Base-by-base conservation (phyloP, 2,329 filamentous ascomycete species). In the Talaromyces piceae region DNA sequence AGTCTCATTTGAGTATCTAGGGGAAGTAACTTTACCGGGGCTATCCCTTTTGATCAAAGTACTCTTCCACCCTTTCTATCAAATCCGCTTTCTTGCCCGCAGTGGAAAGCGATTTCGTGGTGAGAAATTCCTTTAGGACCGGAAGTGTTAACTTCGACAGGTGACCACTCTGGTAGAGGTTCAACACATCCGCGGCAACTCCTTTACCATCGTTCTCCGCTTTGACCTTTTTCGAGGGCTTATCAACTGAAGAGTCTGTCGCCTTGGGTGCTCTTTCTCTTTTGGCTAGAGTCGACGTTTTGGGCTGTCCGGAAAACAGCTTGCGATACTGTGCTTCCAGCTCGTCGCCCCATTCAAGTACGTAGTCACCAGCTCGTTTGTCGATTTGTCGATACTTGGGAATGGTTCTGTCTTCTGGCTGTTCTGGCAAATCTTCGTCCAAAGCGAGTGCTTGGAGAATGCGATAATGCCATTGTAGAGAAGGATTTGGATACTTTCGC, bases 401-500 rank as follows among this genome's bases (percentile, higher is more conserved):
- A 12, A 88, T 66, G 0, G 93, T 97, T 57, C 86, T 84, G 63
- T 98, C 93, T 46, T 84, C 79, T 2, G 80, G 75, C 43, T 78
- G 71, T 18, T 87, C 84, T 0, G 91, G 91, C 1, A 95, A 73
- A 58, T 96, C 91, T 65, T 98, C 93, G 30, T 95, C 91, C 1
- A 98, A 76, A 0, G 93, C 93, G 52, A 96, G 78, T 5, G 88
- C 86, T 69, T 98, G 93, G 0, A 98, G 74, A 43, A 98, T 95
- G 55, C 83, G 85, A 74, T 97, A 98, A 72, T 97, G 93, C 91
- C 91, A 98, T 70, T 98, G 93, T 22, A 98, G 76, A 7, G 87
- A 80, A 8, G 91, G 90, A 56, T 98, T 98, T 0, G 93, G 88
- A 62, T 96, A 97, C 62, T 86, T 93, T 1, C 76, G 74, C 1